Conservation (phyloP, 1,284 basidiomycete genomes). For the Takashimella koratensis region DNA sequence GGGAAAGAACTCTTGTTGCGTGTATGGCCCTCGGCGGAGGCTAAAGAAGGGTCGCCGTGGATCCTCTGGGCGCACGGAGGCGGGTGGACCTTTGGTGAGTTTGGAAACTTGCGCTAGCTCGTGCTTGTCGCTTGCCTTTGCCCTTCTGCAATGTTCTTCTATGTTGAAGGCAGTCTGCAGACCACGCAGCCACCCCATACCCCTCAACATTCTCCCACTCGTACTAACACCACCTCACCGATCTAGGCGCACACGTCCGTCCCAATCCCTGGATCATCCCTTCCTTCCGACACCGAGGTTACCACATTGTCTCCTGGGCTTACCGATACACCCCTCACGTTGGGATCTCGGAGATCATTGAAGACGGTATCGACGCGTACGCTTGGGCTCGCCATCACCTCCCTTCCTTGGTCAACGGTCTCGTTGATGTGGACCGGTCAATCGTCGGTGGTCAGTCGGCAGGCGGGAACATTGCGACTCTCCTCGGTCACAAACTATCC, state of each 20-base stretch:
- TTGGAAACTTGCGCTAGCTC: too few species aligned
- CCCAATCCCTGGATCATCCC: conserved; percentile 20
- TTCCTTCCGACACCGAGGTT: conserved; percentile 7
- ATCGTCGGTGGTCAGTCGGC: conserved; percentile 32
- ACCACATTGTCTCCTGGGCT: conserved; percentile 13
- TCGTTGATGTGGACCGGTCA: conserved; percentile 20
- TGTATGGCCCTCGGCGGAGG: conserved; percentile 17
- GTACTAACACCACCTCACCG: neutral
- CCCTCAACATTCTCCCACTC: too few species aligned
- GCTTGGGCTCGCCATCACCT: conserved; percentile 13
- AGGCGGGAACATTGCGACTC: conserved; percentile 24
- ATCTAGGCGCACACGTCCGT: conserved; percentile 11
- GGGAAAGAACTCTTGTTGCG: conserved; percentile 26
- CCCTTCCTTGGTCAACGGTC: neutral
- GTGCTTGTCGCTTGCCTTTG: conserved; percentile 12
- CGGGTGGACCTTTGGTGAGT: conserved; percentile 6
- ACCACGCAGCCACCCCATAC: too few species aligned
- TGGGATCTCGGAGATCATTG: conserved; percentile 11
- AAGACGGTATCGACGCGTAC: conserved; percentile 12
- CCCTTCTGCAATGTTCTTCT: conserved; percentile 10
- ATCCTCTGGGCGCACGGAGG: conserved; percentile 36
- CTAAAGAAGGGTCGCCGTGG: conserved; percentile 5
- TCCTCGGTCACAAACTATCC: conserved; percentile 6
- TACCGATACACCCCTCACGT: conserved; percentile 18
- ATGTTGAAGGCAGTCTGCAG: too few species aligned